Percentiles rank a stretch among this genome's conserved stretches.
These are phyloP conservation scores for Umbilicaria muhlenbergii DNA, from an alignment of 495 filamentous ascomycete species.

Conservation along the genomic window DNA sequence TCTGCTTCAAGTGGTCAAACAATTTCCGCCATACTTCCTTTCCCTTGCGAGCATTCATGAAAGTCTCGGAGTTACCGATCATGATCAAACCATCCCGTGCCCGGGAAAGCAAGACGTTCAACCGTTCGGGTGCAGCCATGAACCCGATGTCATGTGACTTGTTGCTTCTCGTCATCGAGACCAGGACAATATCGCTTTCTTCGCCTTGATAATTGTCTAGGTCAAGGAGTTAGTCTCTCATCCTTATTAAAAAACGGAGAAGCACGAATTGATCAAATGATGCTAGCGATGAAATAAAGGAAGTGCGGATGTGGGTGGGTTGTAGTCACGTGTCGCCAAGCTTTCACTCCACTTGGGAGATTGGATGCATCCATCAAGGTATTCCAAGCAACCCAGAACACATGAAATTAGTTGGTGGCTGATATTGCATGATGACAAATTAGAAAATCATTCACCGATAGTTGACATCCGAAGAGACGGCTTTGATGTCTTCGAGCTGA, in stretches of 20 bases:
- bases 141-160: slow-evolving; percentile 51
- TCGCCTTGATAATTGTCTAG: slow-evolving; percentile 72
- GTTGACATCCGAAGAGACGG: slow-evolving; percentile 44
- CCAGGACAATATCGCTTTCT: slow-evolving; percentile 62
- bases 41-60: slow-evolving; percentile 46
- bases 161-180: slow-evolving; percentile 53
- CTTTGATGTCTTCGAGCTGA: slow-evolving; percentile 34
- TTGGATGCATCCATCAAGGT: too few species aligned
- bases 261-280: neutral
- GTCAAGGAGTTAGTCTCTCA: neutral
- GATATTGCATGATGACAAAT: too few species aligned
- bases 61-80: slow-evolving; percentile 57
- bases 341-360: too few species aligned
- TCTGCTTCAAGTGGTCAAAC: slow-evolving; percentile 36
- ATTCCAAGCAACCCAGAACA: too few species aligned
- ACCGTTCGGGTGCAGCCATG: slow-evolving; percentile 48
- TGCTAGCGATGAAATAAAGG: neutral
- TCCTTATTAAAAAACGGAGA: neutral
- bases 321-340: too few species aligned
- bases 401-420: too few species aligned
- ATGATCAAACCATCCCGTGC: slow-evolving; percentile 53
- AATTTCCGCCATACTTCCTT: slow-evolving; percentile 39
- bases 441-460: slow-evolving; percentile 30
- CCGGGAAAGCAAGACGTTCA: slow-evolving; percentile 61
- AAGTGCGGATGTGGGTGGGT: too few species aligned